Conservation (phyloP, 495 filamentous ascomycete species). For the Aspergillus bertholletiae region DNA sequence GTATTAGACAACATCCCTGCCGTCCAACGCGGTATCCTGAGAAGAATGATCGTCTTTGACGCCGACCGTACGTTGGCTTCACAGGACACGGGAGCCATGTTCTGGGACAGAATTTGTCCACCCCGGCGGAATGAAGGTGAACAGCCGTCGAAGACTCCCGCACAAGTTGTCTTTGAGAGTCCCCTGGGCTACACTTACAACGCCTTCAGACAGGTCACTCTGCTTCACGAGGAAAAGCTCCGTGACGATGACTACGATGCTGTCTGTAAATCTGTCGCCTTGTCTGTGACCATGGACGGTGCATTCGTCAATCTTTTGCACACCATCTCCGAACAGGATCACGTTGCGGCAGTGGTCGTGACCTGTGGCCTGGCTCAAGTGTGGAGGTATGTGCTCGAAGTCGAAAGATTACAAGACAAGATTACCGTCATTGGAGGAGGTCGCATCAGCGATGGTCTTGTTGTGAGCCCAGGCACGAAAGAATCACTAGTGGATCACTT, state of each 20-base stretch:
- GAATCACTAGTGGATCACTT: constrained; percentile 43
- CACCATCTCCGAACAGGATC: constrained; percentile 21
- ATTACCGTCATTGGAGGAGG: constrained; percentile 57
- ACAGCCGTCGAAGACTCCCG: constrained; percentile 31
- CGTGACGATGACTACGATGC: constrained; percentile 42
- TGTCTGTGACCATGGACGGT: constrained; percentile 40
- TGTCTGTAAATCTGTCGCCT: constrained; percentile 46
- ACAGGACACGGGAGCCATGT: constrained; percentile 51
- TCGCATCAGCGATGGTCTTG: constrained; percentile 43
- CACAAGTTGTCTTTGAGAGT: constrained; percentile 41
- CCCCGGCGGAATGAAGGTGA: constrained; percentile 6
- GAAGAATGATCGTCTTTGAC: constrained; percentile 54
- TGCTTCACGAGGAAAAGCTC: constrained; percentile 52
- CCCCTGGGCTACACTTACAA: constrained; percentile 50
- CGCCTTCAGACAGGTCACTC: constrained; percentile 53
- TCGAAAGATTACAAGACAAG: constrained; percentile 36
- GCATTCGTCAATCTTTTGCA: constrained; percentile 48
- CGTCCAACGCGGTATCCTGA: constrained; percentile 13
- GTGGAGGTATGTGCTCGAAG: constrained; percentile 55
- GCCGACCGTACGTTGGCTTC: constrained; percentile 55
- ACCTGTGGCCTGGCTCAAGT: constrained; percentile 55
- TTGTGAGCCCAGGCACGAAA: constrained; percentile 55
- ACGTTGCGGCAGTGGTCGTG: constrained; percentile 52
- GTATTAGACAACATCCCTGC: constrained; percentile 42
- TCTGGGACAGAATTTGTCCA: constrained; percentile 38